Evolutionary conservation across 441 rosid genomes (phyloP).

Genomic region (Pelargonium cotyledonis): DNA sequence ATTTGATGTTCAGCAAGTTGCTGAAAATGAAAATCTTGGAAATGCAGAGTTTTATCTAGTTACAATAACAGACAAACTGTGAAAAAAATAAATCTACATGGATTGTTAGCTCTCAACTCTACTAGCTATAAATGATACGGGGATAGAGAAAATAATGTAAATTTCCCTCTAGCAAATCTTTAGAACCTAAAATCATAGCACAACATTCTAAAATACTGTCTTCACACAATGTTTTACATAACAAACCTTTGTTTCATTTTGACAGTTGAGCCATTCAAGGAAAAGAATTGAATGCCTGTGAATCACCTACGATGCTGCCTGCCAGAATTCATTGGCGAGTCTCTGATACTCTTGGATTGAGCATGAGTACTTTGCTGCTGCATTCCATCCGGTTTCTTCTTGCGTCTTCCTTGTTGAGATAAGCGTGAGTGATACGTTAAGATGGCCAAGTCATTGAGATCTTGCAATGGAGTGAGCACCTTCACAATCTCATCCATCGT

Average conservation of each 20-base stretch:
- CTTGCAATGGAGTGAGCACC: slow-evolving; percentile 53
- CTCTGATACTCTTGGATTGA: slow-evolving; percentile 41
- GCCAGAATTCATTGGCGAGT: slow-evolving; percentile 45
- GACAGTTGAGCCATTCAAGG: slow-evolving; percentile 22
- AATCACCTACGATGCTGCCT: slow-evolving; percentile 43
- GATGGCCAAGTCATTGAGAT: slow-evolving; percentile 56
- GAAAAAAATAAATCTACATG: neutral
- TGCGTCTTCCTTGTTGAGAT: slow-evolving; percentile 58
- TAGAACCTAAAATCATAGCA: slow-evolving; percentile 28
- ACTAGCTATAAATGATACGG: slow-evolving; percentile 15
- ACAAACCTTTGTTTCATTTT: slow-evolving; percentile 20
- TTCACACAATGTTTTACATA: slow-evolving; percentile 20
- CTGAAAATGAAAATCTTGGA: slow-evolving; percentile 1
- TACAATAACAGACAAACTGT: neutral
- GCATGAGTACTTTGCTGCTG: slow-evolving; percentile 26
- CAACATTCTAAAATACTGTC: slow-evolving; percentile 25
- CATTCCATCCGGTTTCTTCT: slow-evolving; percentile 45
- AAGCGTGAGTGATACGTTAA: slow-evolving; percentile 45
- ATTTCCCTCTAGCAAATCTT: too few relatives aligned
- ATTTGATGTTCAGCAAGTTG: neutral
- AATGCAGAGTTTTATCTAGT: slow-evolving; percentile 3
- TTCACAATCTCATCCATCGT: slow-evolving; percentile 65
- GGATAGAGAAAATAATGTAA: slow-evolving; percentile 19
- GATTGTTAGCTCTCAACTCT: slow-evolving; percentile 36
- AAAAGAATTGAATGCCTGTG: slow-evolving; percentile 14